Conservation (phyloP, 306 rosid genomes). For the Malus domestica region ASM211411v1 NC_041804.1:652501-653000, state of each 20-base stretch:
- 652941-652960: background rate
- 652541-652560: constrained; percentile 25
- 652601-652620: constrained; percentile 40
- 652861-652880: constrained; percentile 33
- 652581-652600: constrained; percentile 50
- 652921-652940: background rate
- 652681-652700: constrained; percentile 22
- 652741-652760: constrained; percentile 3
- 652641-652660: constrained; percentile 37
- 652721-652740: constrained; percentile 44
- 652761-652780: background rate
- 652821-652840: background rate
- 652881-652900: constrained; percentile 30
- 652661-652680: constrained; percentile 40
- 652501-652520: background rate
- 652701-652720: background rate
- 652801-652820: background rate
- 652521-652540: background rate
- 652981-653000: background rate
- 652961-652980: background rate
- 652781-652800: no score
- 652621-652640: constrained; percentile 37
- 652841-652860: constrained; percentile 12
- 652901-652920: constrained; percentile 27
- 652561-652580: constrained; percentile 58